Evolutionary conservation across 2,329 filamentous ascomycete species (phyloP), one percentile per base, ranked within the genome.

Genomic region (Aspergillus bombycis): DNA sequence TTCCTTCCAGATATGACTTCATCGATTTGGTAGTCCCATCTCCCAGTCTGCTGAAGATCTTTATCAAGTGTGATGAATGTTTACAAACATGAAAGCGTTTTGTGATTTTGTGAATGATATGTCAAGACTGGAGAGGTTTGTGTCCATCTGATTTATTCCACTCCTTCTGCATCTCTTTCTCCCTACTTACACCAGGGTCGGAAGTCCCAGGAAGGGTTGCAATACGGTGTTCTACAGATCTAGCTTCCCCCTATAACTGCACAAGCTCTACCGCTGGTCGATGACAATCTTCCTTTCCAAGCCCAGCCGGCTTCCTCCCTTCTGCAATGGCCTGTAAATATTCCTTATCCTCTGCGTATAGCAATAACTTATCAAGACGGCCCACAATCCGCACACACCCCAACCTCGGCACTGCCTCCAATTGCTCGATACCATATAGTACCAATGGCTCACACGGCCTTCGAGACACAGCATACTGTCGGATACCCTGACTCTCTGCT

Each of bases 51-150:
- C 32, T 11, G 32, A 34, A 34, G 32, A 1, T 4, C 32, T 12
- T 11, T 34, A 0, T 0, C 0, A 34, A 11, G 32, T 3, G 32
- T 34, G 32, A 34, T 34, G 32, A 12, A 11, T 34, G 1, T 3
- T 1, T 34, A 11, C 10, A 11, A 34, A 11, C 10, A 4, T 34
- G 3, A 34, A 32, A 34, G 32, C 0, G 32, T 5, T 34, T 11
- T 0, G 2, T 1, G 11, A 12, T 12, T 4, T 4, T 11, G 11
- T 34, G 10, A 4, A 34, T 34, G 3, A 0, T 11, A 34, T 34
- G 11, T 11, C 11, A 11, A 1, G 10, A 11, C 11, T 34, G 2
- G 11, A 12, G 2, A 0, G 32, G 1, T 34, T 4, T 11, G 11
- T 34, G 3, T 34, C 11, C 2, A 4, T 12, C 3, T 34, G 32